These are phyloP conservation scores for Penicillium cinerascens DNA, from an alignment of 495 filamentous ascomycete species.

Conservation along the genomic window DNA sequence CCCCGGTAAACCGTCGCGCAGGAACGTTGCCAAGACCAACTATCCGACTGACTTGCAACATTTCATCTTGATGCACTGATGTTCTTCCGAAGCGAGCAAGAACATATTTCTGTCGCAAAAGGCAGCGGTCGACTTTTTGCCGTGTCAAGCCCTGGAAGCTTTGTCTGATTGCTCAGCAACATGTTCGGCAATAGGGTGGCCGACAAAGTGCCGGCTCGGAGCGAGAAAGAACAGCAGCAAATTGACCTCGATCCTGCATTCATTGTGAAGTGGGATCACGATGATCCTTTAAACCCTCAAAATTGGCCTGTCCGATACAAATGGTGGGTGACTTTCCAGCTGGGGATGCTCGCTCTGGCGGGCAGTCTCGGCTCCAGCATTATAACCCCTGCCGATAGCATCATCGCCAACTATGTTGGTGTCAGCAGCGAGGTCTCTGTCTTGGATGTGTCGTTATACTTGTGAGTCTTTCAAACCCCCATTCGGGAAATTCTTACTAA, in stretches of 20 bases:
- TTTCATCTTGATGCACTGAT: not conserved
- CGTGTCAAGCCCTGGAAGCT: not conserved
- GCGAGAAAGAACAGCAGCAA: not conserved
- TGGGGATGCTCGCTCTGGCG: constrained; percentile 48
- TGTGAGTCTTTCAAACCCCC: not conserved
- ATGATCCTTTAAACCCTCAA: constrained; percentile 36
- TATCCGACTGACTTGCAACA: not conserved
- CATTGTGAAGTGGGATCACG: constrained; percentile 6
- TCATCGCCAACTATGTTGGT: constrained; percentile 34
- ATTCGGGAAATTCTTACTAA: not conserved
- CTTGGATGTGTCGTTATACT: constrained; percentile 1
- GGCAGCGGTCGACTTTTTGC: not conserved
- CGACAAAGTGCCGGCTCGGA: not conserved
- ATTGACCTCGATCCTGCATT: constrained; percentile 1
- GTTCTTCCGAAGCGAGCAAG: not conserved
- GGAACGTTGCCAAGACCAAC: not conserved
- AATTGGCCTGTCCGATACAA: constrained; percentile 46
- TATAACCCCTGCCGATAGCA: constrained; percentile 42
- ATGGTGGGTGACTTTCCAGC: constrained; percentile 46
- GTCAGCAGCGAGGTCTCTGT: constrained; percentile 32
- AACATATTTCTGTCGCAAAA: not conserved
- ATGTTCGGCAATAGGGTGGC: not conserved
- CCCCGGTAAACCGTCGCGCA: not conserved
- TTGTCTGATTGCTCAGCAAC: not conserved
- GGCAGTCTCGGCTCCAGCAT: constrained; percentile 49